These are phyloP conservation scores for Penicillium sp. DNA, from an alignment of 2,329 filamentous ascomycete genomes.

Conservation along the genomic window DNA sequence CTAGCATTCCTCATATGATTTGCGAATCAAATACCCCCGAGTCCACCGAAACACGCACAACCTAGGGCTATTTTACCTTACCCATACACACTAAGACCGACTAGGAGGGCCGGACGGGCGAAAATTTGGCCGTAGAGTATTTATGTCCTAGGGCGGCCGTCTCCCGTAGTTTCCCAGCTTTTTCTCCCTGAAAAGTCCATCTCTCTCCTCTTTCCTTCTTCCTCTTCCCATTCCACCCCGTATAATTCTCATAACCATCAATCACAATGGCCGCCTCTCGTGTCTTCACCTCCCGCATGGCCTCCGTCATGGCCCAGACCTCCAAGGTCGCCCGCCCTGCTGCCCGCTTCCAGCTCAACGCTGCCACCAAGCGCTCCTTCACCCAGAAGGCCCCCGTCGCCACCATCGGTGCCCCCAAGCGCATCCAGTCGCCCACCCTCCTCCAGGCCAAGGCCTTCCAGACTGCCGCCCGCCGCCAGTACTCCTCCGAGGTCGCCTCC, in stretches of 20 bases:
- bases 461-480: conserved; percentile 65
- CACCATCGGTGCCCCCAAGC: conserved; percentile 66
- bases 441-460: conserved; percentile 60
- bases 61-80: conserved; percentile 30
- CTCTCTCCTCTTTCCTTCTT: conserved; percentile 25
- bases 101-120: conserved; percentile 32
- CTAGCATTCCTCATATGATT: conserved; percentile 23
- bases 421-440: conserved; percentile 64
- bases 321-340: conserved; percentile 76
- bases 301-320: conserved; percentile 62
- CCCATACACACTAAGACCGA: conserved; percentile 33
- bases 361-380: conserved; percentile 69
- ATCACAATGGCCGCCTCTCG: conserved; percentile 76
- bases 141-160: conserved; percentile 33
- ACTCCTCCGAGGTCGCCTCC: conserved; percentile 80
- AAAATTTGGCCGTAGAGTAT: conserved; percentile 41
- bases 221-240: conserved; percentile 20
- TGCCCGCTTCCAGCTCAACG: conserved; percentile 60
- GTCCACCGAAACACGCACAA: conserved; percentile 17
- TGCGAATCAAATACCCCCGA: conserved; percentile 21
- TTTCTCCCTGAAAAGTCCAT: conserved; percentile 35
- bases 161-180: conserved; percentile 36
- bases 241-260: conserved; percentile 39
- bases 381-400: conserved; percentile 42
- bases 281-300: conserved; percentile 73